These are phyloP conservation scores for Crithidia expoeki DNA, from an alignment of 208 protist species.

Conservation along the genomic window DNA sequence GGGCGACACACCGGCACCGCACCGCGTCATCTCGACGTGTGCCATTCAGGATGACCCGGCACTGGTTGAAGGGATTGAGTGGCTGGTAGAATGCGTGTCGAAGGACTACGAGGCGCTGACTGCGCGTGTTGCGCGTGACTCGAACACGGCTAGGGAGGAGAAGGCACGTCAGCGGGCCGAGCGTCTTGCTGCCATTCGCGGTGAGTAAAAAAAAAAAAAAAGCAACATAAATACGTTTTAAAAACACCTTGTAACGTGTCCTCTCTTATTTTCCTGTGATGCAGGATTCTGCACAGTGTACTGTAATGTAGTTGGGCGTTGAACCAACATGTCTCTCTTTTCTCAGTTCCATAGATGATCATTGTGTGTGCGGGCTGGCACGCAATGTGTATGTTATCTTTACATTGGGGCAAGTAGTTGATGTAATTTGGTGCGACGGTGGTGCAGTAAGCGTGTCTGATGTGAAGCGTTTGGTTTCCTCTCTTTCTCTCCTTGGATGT, in stretches of 20 bases:
- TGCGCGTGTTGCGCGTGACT: conserved; percentile 65
- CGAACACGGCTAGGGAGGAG: conserved; percentile 66
- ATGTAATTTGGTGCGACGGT: background rate
- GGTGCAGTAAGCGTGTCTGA: background rate
- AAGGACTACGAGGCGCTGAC: conserved; percentile 64
- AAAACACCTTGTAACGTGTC: no score
- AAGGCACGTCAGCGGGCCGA: conserved; percentile 69
- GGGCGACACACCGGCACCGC: conserved; percentile 33
- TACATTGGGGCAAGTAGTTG: background rate
- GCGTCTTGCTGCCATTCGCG: conserved; percentile 56
- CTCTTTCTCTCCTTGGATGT: background rate
- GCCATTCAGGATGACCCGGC: conserved; percentile 76
- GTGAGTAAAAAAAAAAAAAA: conserved; percentile 18
- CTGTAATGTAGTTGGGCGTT: background rate
- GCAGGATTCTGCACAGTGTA: background rate
- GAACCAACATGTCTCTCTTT: background rate
- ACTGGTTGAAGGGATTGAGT: conserved; percentile 84
- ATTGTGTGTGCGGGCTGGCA: background rate
- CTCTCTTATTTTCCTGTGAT: no score
- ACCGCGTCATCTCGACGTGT: conserved; percentile 76
- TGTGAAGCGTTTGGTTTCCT: background rate
- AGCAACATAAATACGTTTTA: background rate
- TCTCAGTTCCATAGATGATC: background rate
- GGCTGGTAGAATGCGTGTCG: conserved; percentile 76
- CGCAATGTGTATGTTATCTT: background rate